These are phyloP conservation scores for Lentinula aciculospora DNA, from an alignment of 768 basidiomycete genomes.

Conservation along the genomic window DNA sequence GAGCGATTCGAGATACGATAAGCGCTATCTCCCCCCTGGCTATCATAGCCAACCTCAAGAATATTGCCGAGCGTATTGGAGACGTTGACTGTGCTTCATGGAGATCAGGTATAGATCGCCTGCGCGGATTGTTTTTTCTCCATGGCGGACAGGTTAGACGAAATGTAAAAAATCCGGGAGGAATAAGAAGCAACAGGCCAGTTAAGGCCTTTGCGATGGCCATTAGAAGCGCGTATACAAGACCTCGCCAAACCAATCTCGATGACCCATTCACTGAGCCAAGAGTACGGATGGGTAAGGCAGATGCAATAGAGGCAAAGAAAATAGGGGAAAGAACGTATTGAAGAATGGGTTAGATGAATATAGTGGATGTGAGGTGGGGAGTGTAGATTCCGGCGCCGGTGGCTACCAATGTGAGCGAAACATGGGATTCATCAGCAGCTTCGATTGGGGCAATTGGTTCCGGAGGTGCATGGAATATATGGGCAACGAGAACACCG, in stretches of 20 bases:
- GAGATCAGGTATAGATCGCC: too few species aligned
- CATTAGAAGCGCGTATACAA: slow-evolving; percentile 57
- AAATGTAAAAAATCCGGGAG: slow-evolving; percentile 15
- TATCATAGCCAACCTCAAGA: slow-evolving; percentile 57
- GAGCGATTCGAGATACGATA: slow-evolving; percentile 46
- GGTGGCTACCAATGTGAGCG: neutral
- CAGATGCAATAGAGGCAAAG: slow-evolving; percentile 59
- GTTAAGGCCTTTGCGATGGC: slow-evolving; percentile 43
- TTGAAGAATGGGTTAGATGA: slow-evolving; percentile 31
- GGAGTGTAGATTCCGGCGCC: neutral
- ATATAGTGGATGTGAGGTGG: slow-evolving; percentile 24
- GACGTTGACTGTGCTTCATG: slow-evolving; percentile 3
- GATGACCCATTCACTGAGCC: slow-evolving; percentile 32
- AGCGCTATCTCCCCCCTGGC: slow-evolving; percentile 67
- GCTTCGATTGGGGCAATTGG: slow-evolving; percentile 3
- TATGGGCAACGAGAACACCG: slow-evolving; percentile 39
- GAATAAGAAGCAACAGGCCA: slow-evolving; percentile 38
- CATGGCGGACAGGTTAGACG: neutral
- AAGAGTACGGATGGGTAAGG: slow-evolving; percentile 42
- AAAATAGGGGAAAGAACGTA: slow-evolving; percentile 54
- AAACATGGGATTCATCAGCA: neutral
- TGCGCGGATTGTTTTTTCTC: neutral
- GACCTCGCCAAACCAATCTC: slow-evolving; percentile 45
- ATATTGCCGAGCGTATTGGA: slow-evolving; percentile 22
- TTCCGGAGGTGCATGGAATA: slow-evolving; percentile 15